These are phyloP conservation scores for Dujonia santamariae DNA, from an alignment of 1,139 yeast genomes.

Conservation along the genomic window DNA sequence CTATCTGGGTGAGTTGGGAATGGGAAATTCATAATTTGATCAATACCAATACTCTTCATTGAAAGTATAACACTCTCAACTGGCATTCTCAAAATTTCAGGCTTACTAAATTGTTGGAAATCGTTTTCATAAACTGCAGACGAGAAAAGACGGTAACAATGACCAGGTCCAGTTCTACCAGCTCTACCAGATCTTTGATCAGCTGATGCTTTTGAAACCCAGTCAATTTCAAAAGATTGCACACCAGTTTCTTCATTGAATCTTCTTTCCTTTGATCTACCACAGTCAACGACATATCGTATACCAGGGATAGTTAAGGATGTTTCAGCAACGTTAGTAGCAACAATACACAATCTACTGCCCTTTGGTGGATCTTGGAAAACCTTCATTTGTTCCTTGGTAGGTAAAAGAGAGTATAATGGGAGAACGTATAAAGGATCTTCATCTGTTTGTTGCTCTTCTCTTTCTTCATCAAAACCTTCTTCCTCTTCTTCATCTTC, in stretches of 20 bases:
- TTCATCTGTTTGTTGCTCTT: slow-evolving; percentile 68
- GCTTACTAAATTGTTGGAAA: slow-evolving; percentile 76
- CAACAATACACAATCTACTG: slow-evolving; percentile 84
- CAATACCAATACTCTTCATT: slow-evolving; percentile 97
- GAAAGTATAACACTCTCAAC: slow-evolving; percentile 90
- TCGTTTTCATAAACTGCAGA: slow-evolving; percentile 94
- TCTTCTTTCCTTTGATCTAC: slow-evolving; percentile 86
- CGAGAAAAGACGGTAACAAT: slow-evolving; percentile 86
- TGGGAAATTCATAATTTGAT: slow-evolving; percentile 86
- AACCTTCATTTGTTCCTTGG: slow-evolving; percentile 91
- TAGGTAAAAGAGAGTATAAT: slow-evolving; percentile 85
- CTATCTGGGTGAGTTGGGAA: slow-evolving; percentile 94
- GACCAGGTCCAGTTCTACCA: slow-evolving; percentile 99
- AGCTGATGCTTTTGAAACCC: slow-evolving; percentile 96
- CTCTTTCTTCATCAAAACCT: slow-evolving; percentile 83
- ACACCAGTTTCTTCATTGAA: slow-evolving; percentile 85
- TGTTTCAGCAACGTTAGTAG: slow-evolving; percentile 98
- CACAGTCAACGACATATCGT: slow-evolving; percentile 92
- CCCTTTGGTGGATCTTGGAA: slow-evolving; percentile 85
- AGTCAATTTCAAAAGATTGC: slow-evolving; percentile 86
- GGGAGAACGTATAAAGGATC: slow-evolving; percentile 92
- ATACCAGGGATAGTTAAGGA: slow-evolving; percentile 96
- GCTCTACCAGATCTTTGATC: slow-evolving; percentile 98
- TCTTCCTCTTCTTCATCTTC: slow-evolving; percentile 68
- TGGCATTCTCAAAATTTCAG: slow-evolving; percentile 94